These are phyloP conservation scores for Cyclotella sp. DNA, from an alignment of 108 stramenopile species.

Conservation along the genomic window DNA sequence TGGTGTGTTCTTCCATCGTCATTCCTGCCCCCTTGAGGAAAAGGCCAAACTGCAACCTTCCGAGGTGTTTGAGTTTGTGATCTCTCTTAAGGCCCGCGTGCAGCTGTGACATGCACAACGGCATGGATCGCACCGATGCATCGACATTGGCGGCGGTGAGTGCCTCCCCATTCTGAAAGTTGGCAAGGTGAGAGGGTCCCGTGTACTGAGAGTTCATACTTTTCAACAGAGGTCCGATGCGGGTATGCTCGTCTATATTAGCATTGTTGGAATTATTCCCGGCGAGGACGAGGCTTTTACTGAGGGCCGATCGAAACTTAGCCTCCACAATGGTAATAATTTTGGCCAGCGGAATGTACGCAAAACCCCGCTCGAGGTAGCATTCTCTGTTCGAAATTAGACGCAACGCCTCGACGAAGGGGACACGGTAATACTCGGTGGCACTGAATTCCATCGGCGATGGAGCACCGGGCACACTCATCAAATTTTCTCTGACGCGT, in stretches of 20 bases:
- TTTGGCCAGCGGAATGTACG: slow-evolving; percentile 89
- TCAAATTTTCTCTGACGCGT: slow-evolving; percentile 29
- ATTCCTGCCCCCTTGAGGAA: slow-evolving; percentile 98
- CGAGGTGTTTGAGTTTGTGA: slow-evolving; percentile 95
- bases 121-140: slow-evolving; percentile 76
- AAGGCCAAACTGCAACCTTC: slow-evolving; percentile 95
- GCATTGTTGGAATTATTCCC: slow-evolving; percentile 46
- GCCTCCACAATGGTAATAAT: slow-evolving; percentile 81
- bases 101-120: slow-evolving; percentile 94
- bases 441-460: slow-evolving; percentile 51
- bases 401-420: slow-evolving; percentile 92
- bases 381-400: slow-evolving; percentile 83
- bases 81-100: slow-evolving; percentile 84
- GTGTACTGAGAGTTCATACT: slow-evolving; percentile 88
- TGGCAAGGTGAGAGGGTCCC: slow-evolving; percentile 50
- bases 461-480: slow-evolving; percentile 41
- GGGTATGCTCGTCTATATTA: slow-evolving; percentile 47
- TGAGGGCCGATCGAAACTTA: slow-evolving; percentile 78
- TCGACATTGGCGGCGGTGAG: slow-evolving; percentile 79
- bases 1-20: slow-evolving; percentile 90
- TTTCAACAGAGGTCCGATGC: slow-evolving; percentile 81
- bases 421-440: slow-evolving; percentile 85
- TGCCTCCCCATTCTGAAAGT: slow-evolving; percentile 32
- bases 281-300: slow-evolving; percentile 78
- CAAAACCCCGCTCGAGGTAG: slow-evolving; percentile 82